These are phyloP conservation scores for Fusarium mexicanum DNA, from an alignment of 2,329 filamentous ascomycete genomes.

Conservation along the genomic window DNA sequence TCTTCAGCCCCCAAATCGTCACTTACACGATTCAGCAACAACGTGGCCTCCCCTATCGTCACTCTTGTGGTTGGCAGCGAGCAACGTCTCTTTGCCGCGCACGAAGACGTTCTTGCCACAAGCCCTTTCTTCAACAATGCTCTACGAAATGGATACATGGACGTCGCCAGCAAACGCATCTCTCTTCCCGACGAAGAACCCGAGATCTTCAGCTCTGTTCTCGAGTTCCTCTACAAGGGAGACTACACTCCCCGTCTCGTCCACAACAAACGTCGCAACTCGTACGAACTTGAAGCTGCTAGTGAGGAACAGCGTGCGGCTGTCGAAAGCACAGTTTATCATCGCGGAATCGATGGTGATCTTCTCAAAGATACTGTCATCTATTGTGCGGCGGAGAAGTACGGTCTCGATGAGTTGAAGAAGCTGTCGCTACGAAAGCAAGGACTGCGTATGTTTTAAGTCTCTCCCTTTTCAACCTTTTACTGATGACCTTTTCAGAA, in stretches of 20 bases:
- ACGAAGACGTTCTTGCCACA: slow-evolving; percentile 82
- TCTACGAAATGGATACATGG: slow-evolving; percentile 49
- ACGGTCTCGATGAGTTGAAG: slow-evolving; percentile 85
- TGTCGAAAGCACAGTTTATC: slow-evolving; percentile 74
- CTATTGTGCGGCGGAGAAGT: slow-evolving; percentile 88
- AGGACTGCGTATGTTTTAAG: slow-evolving; percentile 71
- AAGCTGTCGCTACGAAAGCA: slow-evolving; percentile 87
- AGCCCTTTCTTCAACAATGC: slow-evolving; percentile 77
- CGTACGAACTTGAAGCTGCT: slow-evolving; percentile 81
- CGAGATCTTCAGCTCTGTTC: slow-evolving; percentile 87
- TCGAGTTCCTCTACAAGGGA: slow-evolving; percentile 93
- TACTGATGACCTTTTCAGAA: slow-evolving; percentile 53
- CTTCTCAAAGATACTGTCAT: slow-evolving; percentile 90
- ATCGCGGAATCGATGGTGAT: slow-evolving; percentile 70
- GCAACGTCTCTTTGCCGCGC: slow-evolving; percentile 88
- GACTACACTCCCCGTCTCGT: slow-evolving; percentile 88
- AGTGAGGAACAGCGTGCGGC: slow-evolving; percentile 55
- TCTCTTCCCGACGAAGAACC: slow-evolving; percentile 86
- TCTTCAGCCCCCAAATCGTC: background rate
- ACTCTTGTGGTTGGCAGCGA: slow-evolving; percentile 84
- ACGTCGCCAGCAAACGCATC: slow-evolving; percentile 69
- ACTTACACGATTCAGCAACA: slow-evolving; percentile 48
- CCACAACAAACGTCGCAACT: slow-evolving; percentile 82
- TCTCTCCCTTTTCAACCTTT: background rate
- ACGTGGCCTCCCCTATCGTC: slow-evolving; percentile 76